Evolutionary conservation across 2,329 filamentous ascomycete genomes (phyloP), one percentile per base, ranked within the genome.

Genomic region (Trichoderma sp.): DNA sequence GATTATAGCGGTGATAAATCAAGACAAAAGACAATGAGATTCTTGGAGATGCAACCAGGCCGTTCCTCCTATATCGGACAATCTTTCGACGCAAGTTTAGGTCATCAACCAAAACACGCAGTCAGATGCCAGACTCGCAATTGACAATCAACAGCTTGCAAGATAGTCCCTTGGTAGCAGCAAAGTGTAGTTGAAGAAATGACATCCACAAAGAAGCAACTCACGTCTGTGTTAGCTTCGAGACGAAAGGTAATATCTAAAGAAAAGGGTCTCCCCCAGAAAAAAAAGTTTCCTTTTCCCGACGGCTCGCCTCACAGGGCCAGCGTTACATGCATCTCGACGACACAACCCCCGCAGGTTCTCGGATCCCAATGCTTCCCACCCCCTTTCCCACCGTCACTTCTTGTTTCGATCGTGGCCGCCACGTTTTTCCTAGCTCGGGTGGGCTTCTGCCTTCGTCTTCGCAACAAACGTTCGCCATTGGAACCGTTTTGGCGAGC

Each of bases 361-460:
- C 9, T 45, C 68, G 69, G 60, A 38, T 33, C 33, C 68, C 27
- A 59, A 29, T 41, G 63, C 38, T 27, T 24, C 41, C 11, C n/a
- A 45, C n/a, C 41, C n/a, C 45, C 45, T 21, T n/a, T 41, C 62
- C 31, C 24, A 29, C 62, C 63, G 27, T 31, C 33, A 50, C 12
- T 29, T 59, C 14, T 18, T 31, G 14, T 21, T 24, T 56, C 60
- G n/a, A 64, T 73, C 56, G 45, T 56, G n/a, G 62, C 59, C 38
- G 45, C 71, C 71, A 73, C 71, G 71, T 66, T 73, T 62, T 66
- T 59, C 45, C 59, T 50, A 64, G 56, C 27, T 71, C 31, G 16
- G 33, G 67, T 27, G 31, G 27, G 50, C 59, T 16, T 64, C 29
- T 24, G 14, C 27, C 27, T 21, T 64, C 8, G 27, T 16, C 7